These are phyloP conservation scores for Jamesozyma piceae DNA, from an alignment of 805 yeast genomes.

Conservation along the genomic window DNA sequence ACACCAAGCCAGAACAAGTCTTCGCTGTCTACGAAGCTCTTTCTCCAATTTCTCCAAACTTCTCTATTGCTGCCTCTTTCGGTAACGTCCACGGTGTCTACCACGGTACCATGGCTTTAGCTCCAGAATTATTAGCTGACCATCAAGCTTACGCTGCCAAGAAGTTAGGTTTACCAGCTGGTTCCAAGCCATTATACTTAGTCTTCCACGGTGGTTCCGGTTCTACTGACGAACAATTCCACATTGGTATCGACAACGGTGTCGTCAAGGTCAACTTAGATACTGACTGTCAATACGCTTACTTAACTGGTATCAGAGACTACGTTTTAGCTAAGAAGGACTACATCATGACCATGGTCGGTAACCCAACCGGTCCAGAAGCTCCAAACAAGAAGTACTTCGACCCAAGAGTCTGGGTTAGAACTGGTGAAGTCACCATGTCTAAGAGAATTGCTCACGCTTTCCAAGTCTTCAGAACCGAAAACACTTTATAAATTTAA, in stretches of 20 bases:
- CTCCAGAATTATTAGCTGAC: slow-evolving; percentile 88
- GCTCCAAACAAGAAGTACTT: slow-evolving; percentile 99
- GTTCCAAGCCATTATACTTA: slow-evolving; percentile 71
- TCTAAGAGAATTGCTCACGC: slow-evolving; percentile 74
- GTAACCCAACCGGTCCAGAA: slow-evolving; percentile 99
- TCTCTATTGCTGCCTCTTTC: slow-evolving; percentile 98
- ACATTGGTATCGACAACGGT: slow-evolving; percentile 84
- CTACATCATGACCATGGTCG: slow-evolving; percentile 79
- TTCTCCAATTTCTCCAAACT: slow-evolving; percentile 86
- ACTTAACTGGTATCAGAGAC: slow-evolving; percentile 95
- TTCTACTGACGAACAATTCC: slow-evolving; percentile 84
- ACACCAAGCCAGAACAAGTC: slow-evolving; percentile 94
- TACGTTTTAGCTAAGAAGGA: slow-evolving; percentile 93
- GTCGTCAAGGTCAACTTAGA: slow-evolving; percentile 98
- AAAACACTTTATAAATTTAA: slow-evolving; percentile 41
- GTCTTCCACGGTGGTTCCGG: slow-evolving; percentile 99
- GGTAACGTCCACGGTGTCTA: slow-evolving; percentile 99
- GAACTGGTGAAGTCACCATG: slow-evolving; percentile 99
- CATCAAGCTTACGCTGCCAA: slow-evolving; percentile 85
- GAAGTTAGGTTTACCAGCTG: slow-evolving; percentile 43
- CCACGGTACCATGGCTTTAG: slow-evolving; percentile 95
- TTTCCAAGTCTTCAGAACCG: slow-evolving; percentile 77
- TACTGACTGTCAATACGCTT: slow-evolving; percentile 98
- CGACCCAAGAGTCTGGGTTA: slow-evolving; percentile 99
- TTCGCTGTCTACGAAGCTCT: slow-evolving; percentile 85